A percentile compares a stretch with the other conserved stretches of the same genome.
Evolutionary conservation across 768 basidiomycete genomes (phyloP).

Genomic region (Ramaria rubella): DNA sequence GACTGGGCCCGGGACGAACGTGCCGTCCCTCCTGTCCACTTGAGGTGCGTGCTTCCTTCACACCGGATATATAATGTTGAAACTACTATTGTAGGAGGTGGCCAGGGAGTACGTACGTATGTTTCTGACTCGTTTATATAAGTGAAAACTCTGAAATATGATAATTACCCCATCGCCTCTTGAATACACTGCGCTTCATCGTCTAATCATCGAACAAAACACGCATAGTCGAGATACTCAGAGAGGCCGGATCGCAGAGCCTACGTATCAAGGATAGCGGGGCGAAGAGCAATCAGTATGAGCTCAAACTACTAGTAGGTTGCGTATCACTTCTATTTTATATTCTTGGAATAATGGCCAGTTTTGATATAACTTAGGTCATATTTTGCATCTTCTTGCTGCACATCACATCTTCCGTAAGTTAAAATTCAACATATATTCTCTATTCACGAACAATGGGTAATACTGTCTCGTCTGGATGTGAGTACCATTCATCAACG

Average conservation of each 20-base stretch:
- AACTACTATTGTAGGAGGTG: slow-evolving; percentile 50
- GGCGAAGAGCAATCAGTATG: background rate
- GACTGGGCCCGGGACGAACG: slow-evolving; percentile 20
- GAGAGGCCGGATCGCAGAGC: slow-evolving; percentile 37
- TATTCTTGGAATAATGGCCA: background rate
- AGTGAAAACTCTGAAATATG: slow-evolving; percentile 1
- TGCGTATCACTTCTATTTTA: background rate
- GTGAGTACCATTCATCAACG: too few relatives aligned
- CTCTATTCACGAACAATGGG: slow-evolving; percentile 69
- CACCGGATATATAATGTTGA: background rate
- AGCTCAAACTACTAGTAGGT: slow-evolving; percentile 1
- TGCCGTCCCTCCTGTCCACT: background rate
- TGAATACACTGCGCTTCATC: background rate
- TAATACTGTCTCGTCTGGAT: too few relatives aligned
- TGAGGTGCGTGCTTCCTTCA: background rate
- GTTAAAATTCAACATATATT: slow-evolving; percentile 56
- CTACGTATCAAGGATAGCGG: background rate
- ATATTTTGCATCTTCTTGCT: slow-evolving; percentile 67
- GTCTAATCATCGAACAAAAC: too few relatives aligned
- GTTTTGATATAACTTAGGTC: slow-evolving; percentile 44
- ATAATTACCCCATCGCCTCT: slow-evolving; percentile 2
- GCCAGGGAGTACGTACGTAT: slow-evolving; percentile 64
- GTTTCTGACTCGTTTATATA: slow-evolving; percentile 21
- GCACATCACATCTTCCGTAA: slow-evolving; percentile 74
- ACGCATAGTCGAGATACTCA: slow-evolving; percentile 13